These are phyloP conservation scores for Psilocybe subaeruginosa DNA, from an alignment of 768 basidiomycete genomes.

Conservation along the genomic window DNA sequence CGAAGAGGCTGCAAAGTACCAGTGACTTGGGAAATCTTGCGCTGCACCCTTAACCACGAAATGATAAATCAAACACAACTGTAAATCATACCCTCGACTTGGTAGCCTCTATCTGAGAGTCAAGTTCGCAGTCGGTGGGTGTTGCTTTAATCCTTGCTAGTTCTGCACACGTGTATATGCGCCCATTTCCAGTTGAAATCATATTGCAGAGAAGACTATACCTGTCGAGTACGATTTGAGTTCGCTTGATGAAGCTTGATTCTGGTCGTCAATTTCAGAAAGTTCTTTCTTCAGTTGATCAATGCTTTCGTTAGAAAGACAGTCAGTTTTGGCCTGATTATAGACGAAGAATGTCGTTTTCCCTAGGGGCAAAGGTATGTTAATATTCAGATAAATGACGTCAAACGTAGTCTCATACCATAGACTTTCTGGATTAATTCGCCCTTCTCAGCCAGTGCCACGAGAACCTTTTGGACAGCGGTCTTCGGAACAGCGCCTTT, in stretches of 20 bases:
- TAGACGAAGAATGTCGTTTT: slow-evolving; percentile 88
- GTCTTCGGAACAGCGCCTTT: slow-evolving; percentile 89
- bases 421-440: slow-evolving; percentile 83
- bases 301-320: slow-evolving; percentile 64
- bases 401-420: slow-evolving; percentile 43
- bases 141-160: slow-evolving; percentile 61
- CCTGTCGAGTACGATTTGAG: slow-evolving; percentile 53
- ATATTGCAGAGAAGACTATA: slow-evolving; percentile 22
- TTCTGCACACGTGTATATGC: slow-evolving; percentile 45
- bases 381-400: not conserved
- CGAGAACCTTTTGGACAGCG: slow-evolving; percentile 81
- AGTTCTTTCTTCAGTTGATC: slow-evolving; percentile 62
- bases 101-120: slow-evolving; percentile 51
- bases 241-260: slow-evolving; percentile 53
- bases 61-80: slow-evolving; percentile 9
- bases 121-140: slow-evolving; percentile 74
- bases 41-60: slow-evolving; percentile 9
- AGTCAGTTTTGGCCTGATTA: slow-evolving; percentile 74
- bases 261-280: slow-evolving; percentile 59
- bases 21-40: slow-evolving; percentile 51
- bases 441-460: slow-evolving; percentile 83
- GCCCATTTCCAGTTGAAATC: slow-evolving; percentile 9
- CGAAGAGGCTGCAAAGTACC: slow-evolving; percentile 66
- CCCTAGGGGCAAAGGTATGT: slow-evolving; percentile 43
- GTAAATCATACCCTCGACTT: slow-evolving; percentile 49